Evolutionary conservation across 2,329 filamentous ascomycete species (phyloP), one percentile per base, ranked within the genome.

Genomic region (Epichloe scottii): DNA sequence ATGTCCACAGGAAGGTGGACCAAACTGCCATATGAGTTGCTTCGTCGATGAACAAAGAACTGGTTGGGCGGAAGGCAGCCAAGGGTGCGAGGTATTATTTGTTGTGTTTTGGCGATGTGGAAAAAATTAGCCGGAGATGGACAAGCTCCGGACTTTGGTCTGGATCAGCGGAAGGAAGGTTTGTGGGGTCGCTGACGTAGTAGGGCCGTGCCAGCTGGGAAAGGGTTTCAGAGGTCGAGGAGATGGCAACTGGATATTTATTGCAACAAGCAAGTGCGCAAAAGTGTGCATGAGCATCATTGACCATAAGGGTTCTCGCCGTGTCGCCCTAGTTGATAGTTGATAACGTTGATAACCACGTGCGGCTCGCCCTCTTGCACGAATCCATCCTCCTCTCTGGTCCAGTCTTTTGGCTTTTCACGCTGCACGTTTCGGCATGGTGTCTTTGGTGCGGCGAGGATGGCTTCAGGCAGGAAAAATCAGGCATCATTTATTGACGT

Each of bases 221-320:
- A 30, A 30, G 26, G 26, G 8, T 30, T 11, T 30, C 1, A 10
- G 26, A 21, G 21, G 21, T 21, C 21, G 3, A 30, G 26, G 26
- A 30, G 26, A 30, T 3, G 26, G 26, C 26, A 30, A 30, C 8
- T 11, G 26, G 8, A 30, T 30, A 11, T 11, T 30, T 10, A 30
- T 30, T 8, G 21, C 21, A 21, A 21, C 21, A 21, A 3, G 21
- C 17, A 46, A 37, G 33, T 15, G 17, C 35, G 35, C 12, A 14
- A 14, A 15, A 38, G 35, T 38, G 26, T 10, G 26, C 26, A 38
- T 5, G 7, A 7, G 40, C 19, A 14, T 42, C 19, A 42, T n/a
- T 50, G 35, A 30, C 51, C 55, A 50, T 51, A 54, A 55, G 39
- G 53, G 54, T 56, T 53, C 54, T 55, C 52, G 23, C 35, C 21